Percentiles rank a stretch among this genome's conserved stretches.
Evolutionary conservation across 192 early-diverging fungal genomes (phyloP).

Genomic region (Backusella luteola): DNA sequence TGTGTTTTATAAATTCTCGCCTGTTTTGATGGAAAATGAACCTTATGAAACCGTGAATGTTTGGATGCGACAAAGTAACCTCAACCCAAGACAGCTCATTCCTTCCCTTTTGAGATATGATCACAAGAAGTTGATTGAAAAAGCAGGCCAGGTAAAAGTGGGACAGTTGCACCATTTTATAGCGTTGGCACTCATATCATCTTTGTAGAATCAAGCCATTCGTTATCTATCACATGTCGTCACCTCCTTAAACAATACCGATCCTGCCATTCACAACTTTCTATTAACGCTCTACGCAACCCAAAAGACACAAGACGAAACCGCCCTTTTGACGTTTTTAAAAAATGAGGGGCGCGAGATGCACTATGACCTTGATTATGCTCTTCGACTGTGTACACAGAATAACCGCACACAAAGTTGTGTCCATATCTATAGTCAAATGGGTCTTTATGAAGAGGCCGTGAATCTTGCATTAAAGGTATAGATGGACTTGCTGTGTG

Average conservation of each 20-base stretch:
- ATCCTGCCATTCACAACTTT: slow-evolving; percentile 93
- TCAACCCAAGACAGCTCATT: slow-evolving; percentile 83
- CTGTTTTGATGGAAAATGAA: slow-evolving; percentile 79
- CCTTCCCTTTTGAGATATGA: slow-evolving; percentile 88
- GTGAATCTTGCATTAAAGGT: slow-evolving; percentile 87
- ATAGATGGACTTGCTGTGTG: not conserved
- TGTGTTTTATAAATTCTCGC: slow-evolving; percentile 87
- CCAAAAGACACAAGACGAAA: slow-evolving; percentile 64
- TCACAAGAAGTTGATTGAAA: slow-evolving; percentile 37
- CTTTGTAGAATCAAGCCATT: slow-evolving; percentile 76
- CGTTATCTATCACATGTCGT: slow-evolving; percentile 87
- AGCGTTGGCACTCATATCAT: no score
- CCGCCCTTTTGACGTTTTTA: slow-evolving; percentile 75
- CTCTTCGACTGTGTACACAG: slow-evolving; percentile 85
- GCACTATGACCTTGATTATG: slow-evolving; percentile 90
- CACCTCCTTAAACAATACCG: slow-evolving; percentile 71
- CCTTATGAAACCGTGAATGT: slow-evolving; percentile 84
- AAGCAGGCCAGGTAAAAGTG: slow-evolving; percentile 29
- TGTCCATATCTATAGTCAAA: slow-evolving; percentile 84
- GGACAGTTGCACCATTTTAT: no score
- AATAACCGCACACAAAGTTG: slow-evolving; percentile 81
- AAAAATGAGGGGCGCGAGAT: slow-evolving; percentile 70
- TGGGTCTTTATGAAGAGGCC: slow-evolving; percentile 90
- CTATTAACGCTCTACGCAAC: slow-evolving; percentile 77
- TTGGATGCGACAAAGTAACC: slow-evolving; percentile 81